Evolutionary conservation across 2,329 filamentous ascomycete species (phyloP), one percentile per base, ranked within the genome.

Genomic region (Beauveria asiatica): DNA sequence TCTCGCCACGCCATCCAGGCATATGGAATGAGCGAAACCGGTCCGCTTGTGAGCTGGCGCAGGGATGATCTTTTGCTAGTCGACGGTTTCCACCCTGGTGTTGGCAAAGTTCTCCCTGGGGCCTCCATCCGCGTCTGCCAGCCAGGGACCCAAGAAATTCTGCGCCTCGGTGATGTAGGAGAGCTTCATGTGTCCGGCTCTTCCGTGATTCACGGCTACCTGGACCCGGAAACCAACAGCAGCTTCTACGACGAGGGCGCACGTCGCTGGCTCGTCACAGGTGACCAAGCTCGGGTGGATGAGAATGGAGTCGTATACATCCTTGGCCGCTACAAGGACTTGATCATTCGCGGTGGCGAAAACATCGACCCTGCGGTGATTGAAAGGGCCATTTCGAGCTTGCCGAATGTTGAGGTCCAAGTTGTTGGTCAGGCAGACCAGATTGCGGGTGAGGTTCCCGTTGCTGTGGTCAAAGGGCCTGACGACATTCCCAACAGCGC

Each of bases 21-120:
- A 11, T 79, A 76, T 63, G 76, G 77, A 1, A 77, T 80, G 76
- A 78, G 74, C 23, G 76, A 79, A 62, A 74, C 73, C 2, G 74
- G 73, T 13, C 75, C 74, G 1, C 65, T 75, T 3, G 66, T 77
- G 33, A 76, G 74, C n/a, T 78, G 74, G 74, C 65, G 63, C 42
- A 68, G 67, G 58, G 65, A 57, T 44, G 73, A 70, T 62, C 65
- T 61, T 56, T 68, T 65, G 53, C 67, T 70, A 41, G 64, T 59
- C 8, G 70, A 68, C 52, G 74, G 66, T 46, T 71, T 67, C 59
- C 70, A 77, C 61, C 68, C 74, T 5, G 72, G 75, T n/a, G 74
- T 75, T 5, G 77, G 77, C 8, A 74, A 72, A 42, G 69, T 73
- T 13, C 70, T 75, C 9, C 70, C 74, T 4, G 77, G 77, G 11